Base-by-base conservation (phyloP, 495 filamentous ascomycete genomes). In the Penicillium coffeae region DNA sequence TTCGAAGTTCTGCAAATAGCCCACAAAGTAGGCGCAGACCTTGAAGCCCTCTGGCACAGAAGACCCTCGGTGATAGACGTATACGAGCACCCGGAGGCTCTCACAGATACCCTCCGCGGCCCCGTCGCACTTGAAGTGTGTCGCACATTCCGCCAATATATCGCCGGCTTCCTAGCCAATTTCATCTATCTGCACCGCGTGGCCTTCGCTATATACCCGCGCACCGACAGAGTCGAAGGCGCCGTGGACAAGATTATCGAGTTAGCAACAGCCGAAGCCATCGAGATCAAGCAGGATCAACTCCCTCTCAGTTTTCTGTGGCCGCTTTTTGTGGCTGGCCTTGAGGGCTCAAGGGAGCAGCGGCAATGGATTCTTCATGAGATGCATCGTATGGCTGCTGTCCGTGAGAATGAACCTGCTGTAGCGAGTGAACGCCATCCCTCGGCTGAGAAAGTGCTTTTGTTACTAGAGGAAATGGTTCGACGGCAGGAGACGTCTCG, bases 1-100 rank as follows among this genome's bases (percentile, higher is more conserved):
- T 72, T 69, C 47, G 69, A 70, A 43, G 69, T 72, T 19, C 63
- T 72, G 33, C 65, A 70, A 34, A 66, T 72, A 14, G 69, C 69
- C 8, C 69, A 72, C 47, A 61, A 64, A 55, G 58, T 72, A 13
- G 59, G 64, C 27, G 67, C 69, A 10, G 66, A 70, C 45, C 63
- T 72, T 16, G 69, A 72, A 45, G 51, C 60, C 3, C 63, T 70
- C 42, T 72, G 69, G 69, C 64, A 68, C 50, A 44, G 35, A 4
- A 56, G 69, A 0, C 69, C 69, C 0, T 42, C 59, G 3, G 64
- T 72, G 8, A 60, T 72, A 2, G 69, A 69, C 32, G 55, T 72
- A 15, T 68, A 69, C 41, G 47, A 55, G 32, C 56, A 51, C 4
- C 59, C 62, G 0, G 59, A 66, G 10, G 51, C 50, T 6, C 52